These are phyloP conservation scores for Picocystis sp. DNA, from an alignment of 163 green algal genomes.

Conservation along the genomic window DNA sequence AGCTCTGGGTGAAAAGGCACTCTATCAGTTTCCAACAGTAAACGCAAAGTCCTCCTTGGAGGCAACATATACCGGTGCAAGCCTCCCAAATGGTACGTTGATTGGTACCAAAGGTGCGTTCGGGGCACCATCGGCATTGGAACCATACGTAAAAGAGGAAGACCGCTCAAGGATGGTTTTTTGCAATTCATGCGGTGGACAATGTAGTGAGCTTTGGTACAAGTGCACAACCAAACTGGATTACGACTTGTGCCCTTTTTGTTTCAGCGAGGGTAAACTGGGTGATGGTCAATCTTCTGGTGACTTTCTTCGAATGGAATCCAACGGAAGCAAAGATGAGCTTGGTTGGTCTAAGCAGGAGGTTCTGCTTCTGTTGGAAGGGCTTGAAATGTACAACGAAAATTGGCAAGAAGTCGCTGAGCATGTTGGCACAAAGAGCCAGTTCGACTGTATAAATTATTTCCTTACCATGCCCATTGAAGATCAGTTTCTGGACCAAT, in stretches of 20 bases:
- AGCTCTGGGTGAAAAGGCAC: too few relatives aligned
- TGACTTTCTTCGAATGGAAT: conserved; percentile 72
- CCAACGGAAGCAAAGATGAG: neutral
- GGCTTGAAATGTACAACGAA: conserved; percentile 60
- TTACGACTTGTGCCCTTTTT: conserved; percentile 69
- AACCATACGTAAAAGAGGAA: too few relatives aligned
- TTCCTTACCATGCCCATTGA: conserved; percentile 86
- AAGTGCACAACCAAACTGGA: conserved; percentile 22
- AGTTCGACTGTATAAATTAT: conserved; percentile 60
- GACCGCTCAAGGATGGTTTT: too few relatives aligned
- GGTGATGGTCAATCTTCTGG: conserved; percentile 38
- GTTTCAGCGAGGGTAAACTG: conserved; percentile 66
- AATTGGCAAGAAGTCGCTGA: conserved; percentile 68
- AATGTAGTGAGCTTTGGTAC: neutral
- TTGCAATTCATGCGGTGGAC: too few relatives aligned
- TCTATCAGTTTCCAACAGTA: too few relatives aligned
- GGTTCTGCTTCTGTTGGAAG: conserved; percentile 62
- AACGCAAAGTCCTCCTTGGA: too few relatives aligned
- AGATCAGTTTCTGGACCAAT: conserved; percentile 45
- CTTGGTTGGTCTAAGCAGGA: conserved; percentile 70
- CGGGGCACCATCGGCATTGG: conserved; percentile 60
- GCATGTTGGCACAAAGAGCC: conserved; percentile 61
- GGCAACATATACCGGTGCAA: too few relatives aligned
- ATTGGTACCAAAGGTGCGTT: conserved; percentile 41
- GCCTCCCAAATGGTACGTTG: too few relatives aligned